These are phyloP conservation scores for Hexamita inflata DNA, from an alignment of 208 protist species.

Conservation along the genomic window DNA sequence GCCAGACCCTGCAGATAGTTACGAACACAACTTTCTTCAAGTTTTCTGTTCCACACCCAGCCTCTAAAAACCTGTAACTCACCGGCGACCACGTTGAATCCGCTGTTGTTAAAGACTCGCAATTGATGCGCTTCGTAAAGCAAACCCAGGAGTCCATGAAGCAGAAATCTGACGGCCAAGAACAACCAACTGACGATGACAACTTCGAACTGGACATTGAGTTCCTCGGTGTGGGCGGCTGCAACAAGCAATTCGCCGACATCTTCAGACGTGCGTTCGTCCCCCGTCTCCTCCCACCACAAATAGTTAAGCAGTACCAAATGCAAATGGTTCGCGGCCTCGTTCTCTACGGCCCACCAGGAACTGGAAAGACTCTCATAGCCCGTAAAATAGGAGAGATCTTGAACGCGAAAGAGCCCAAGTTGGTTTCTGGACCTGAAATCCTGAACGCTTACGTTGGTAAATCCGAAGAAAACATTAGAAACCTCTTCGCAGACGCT, in stretches of 20 bases:
- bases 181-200: too few species aligned
- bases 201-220: too few species aligned
- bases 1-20: too few species aligned
- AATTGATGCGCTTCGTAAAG: too few species aligned
- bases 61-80: too few species aligned
- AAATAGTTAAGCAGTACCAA: background rate
- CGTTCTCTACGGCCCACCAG: constrained; percentile 48
- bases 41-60: too few species aligned
- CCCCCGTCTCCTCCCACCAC: constrained; percentile 29
- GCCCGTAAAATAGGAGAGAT: constrained; percentile 97
- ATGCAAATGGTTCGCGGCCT: constrained; percentile 25
- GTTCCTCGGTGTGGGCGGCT: constrained; percentile 30
- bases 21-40: too few species aligned
- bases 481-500: constrained; percentile 91
- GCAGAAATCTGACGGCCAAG: too few species aligned
- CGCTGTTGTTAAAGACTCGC: too few species aligned
- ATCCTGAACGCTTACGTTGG: constrained; percentile 96
- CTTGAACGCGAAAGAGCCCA: constrained; percentile 61
- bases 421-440: constrained; percentile 54
- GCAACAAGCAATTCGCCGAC: constrained; percentile 27
- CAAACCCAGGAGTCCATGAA: too few species aligned
- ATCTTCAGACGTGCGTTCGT: constrained; percentile 26
- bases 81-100: too few species aligned
- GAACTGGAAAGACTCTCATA: constrained; percentile 98
- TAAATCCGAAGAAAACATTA: constrained; percentile 92